Evolutionary conservation across 768 basidiomycete species (phyloP), one percentile per base, ranked within the genome.

Genomic region (Mycena galericulata): DNA sequence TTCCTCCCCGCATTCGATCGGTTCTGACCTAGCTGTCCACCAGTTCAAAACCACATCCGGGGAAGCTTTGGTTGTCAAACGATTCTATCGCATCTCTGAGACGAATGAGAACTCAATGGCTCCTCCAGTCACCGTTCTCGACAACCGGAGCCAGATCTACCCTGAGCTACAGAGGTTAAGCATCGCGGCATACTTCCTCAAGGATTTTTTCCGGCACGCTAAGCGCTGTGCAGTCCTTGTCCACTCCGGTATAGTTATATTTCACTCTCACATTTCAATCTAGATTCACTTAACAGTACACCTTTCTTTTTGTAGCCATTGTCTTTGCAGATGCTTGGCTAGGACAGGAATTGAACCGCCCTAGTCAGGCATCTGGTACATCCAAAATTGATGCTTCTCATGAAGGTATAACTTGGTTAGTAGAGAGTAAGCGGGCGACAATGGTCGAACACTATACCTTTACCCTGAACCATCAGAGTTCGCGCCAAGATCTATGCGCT

Each of bases 331-430:
- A 50, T n/a, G 49, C 60, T 15, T 61, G 34, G 34, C 26, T 61
- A 0, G 60, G 47, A 12, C 12, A 61, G 27, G 60, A 61, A 20
- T 27, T 51, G 11, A 15, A 24, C 1, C 32, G 17, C 0, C 64
- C 58, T 1, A 61, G 49, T 43, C 14, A 22, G 40, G 69, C 69
- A 17, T 70, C 69, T 15, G 69, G 65, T 3, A 17, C 45, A 2
- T 45, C 12, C 12, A 26, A 18, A 27, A 51, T 68, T 34, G 56
- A 60, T 26, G 20, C 8, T 22, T 1, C 18, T 3, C 32, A 38
- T 17, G 62, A 59, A 36, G 68, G 70, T 7, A 43, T 71, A 7
- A 71, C 70, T 12, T 71, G 70, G 70, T 46, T 71, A 18, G 54
- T 71, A 2, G 70, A 71, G 38, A n/a, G 9, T 6, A 62, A 68